Conservation (phyloP, 257 asterid species). For the Nicotiana sylvestris region DNA sequence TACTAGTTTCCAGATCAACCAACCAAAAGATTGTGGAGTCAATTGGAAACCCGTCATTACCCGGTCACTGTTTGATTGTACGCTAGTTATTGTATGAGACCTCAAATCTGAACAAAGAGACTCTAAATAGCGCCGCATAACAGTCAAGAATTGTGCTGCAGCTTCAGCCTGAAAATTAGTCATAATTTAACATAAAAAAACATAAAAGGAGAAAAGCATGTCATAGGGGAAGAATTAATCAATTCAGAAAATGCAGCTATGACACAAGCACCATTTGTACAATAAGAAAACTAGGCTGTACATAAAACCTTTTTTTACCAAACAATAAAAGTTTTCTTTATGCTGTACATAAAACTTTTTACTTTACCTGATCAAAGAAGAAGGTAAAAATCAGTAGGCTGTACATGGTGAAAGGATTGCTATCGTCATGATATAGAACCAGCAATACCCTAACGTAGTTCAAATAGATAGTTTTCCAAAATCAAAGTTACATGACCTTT, state of each 20-base stretch:
- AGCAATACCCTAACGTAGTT: background rate
- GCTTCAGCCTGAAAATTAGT: slow-evolving; percentile 60
- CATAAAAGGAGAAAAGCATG: background rate
- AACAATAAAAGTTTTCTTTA: background rate
- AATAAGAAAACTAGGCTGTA: background rate
- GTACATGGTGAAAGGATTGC: background rate
- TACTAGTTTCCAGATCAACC: background rate
- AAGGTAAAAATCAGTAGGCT: background rate
- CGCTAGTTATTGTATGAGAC: slow-evolving; percentile 75
- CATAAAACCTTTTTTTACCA: background rate
- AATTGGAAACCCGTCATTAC: slow-evolving; percentile 26
- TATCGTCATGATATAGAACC: background rate
- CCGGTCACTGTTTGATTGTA: slow-evolving; percentile 70
- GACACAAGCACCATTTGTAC: slow-evolving; percentile 3
- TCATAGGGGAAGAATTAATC: background rate
- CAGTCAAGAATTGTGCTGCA: slow-evolving; percentile 52
- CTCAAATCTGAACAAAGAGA: slow-evolving; percentile 79
- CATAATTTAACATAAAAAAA: background rate
- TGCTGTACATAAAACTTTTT: background rate
- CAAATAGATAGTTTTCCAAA: background rate
- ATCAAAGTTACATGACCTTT: background rate
- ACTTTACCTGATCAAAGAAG: background rate
- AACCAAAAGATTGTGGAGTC: background rate
- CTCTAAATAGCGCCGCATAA: slow-evolving; percentile 63
- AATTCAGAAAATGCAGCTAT: background rate